These are phyloP conservation scores for Priceomyces carsonii DNA, from an alignment of 805 yeast species.

Conservation along the genomic window DNA sequence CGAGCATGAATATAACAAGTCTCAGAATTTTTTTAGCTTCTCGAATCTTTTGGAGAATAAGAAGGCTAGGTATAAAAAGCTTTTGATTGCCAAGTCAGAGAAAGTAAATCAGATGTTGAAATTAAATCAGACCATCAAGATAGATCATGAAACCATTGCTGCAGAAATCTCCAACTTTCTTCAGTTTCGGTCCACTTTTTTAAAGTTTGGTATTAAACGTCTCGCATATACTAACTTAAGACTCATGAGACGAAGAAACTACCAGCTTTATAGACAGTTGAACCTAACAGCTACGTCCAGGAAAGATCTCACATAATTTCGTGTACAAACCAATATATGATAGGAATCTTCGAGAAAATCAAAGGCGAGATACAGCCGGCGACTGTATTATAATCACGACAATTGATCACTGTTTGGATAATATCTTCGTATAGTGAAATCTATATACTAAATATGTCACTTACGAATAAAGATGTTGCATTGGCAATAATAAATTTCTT, in stretches of 20 bases:
- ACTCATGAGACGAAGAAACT: slow-evolving; percentile 4
- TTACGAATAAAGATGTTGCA: slow-evolving; percentile 65
- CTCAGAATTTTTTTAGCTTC: slow-evolving; percentile 30
- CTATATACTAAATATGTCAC: no score
- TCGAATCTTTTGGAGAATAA: slow-evolving; percentile 52
- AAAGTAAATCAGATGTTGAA: slow-evolving; percentile 41
- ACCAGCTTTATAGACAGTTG: slow-evolving; percentile 4
- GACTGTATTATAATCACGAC: no score
- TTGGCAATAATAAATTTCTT: slow-evolving; percentile 74
- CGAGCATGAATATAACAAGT: not conserved
- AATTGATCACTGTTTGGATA: no score
- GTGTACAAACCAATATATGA: slow-evolving; percentile 1
- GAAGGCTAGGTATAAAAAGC: slow-evolving; percentile 46
- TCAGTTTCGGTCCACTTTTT: slow-evolving; percentile 46
- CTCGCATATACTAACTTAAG: slow-evolving; percentile 15
- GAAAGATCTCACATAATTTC: no score
- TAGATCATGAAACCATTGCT: slow-evolving; percentile 62
- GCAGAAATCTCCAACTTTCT: slow-evolving; percentile 61
- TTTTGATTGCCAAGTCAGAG: slow-evolving; percentile 41
- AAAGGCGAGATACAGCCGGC: no score
- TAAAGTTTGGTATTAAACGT: slow-evolving; percentile 36
- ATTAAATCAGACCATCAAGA: slow-evolving; percentile 48
- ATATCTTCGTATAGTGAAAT: no score
- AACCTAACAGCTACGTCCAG: no score
- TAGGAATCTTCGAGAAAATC: slow-evolving; percentile 2